phyloP scores from a whole-genome alignment of 148 eudicot genomes.

The Linanthus parryae region DNA sequence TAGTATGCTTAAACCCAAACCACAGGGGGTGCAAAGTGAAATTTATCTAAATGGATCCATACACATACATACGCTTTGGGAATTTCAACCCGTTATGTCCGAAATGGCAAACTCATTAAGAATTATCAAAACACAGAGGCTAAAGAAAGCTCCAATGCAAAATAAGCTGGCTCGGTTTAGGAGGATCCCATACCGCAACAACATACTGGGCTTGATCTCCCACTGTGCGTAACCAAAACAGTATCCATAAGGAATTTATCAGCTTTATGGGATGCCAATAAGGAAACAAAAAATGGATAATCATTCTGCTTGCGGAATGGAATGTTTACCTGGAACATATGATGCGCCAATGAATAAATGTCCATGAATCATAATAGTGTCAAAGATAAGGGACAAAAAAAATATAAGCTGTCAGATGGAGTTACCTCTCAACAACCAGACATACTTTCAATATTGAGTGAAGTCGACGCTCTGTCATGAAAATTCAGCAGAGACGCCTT shows the following conservation, averaged over 20 bases:
- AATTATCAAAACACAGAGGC: no score
- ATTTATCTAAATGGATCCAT: no score
- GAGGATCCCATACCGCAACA: no score
- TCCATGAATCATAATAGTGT: not conserved
- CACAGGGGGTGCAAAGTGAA: no score
- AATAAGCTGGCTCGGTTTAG: no score
- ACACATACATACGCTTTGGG: no score
- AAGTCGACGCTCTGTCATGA: constrained; percentile 50
- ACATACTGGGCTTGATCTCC: no score
- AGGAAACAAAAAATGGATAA: constrained; percentile 61
- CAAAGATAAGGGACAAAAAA: no score
- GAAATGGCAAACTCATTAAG: no score
- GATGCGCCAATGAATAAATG: not conserved
- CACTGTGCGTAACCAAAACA: constrained; percentile 66
- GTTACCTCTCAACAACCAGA: constrained; percentile 94
- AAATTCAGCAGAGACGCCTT: constrained; percentile 44
- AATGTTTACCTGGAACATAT: constrained; percentile 46
- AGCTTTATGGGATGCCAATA: constrained; percentile 70
- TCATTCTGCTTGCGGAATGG: constrained; percentile 68
- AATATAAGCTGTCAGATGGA: not conserved
- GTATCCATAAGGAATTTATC: constrained; percentile 90
- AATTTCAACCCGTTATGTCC: no score
- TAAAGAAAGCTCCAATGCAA: no score
- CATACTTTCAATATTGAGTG: constrained; percentile 75
- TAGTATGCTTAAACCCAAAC: no score